phyloP scores from a whole-genome alignment of 768 basidiomycete genomes.

The Tylopilus plumbeoviolaceoides region DNA sequence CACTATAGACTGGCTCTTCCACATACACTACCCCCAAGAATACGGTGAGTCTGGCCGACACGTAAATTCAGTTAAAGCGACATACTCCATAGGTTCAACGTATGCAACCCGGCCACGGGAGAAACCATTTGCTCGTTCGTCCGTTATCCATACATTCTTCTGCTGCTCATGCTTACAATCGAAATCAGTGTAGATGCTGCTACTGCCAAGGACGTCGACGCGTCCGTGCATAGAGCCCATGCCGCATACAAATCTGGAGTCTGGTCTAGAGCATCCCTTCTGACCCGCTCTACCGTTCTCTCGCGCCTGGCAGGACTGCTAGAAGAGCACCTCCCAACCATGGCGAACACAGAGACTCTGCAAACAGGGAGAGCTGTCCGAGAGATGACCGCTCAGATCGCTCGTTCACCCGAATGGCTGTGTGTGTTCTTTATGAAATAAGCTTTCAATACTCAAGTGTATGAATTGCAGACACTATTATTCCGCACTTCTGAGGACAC shows the following conservation, averaged over 20 bases:
- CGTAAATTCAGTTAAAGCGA: background rate
- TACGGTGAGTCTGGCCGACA: slow-evolving; percentile 1
- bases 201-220: slow-evolving; percentile 46
- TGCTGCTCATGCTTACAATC: background rate
- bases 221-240: slow-evolving; percentile 53
- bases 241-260: slow-evolving; percentile 57
- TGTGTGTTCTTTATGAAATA: slow-evolving; percentile 34
- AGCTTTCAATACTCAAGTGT: slow-evolving; percentile 1
- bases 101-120: slow-evolving; percentile 69
- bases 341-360: slow-evolving; percentile 63
- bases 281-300: slow-evolving; percentile 62
- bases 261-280: slow-evolving; percentile 63
- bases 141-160: slow-evolving; percentile 39
- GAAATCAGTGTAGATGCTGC: slow-evolving; percentile 50
- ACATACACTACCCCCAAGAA: background rate
- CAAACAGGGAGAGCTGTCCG: slow-evolving; percentile 81
- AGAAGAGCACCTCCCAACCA: slow-evolving; percentile 50
- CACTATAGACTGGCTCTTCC: slow-evolving; percentile 7
- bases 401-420: slow-evolving; percentile 84
- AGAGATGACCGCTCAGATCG: slow-evolving; percentile 79
- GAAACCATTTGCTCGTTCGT: slow-evolving; percentile 54
- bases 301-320: slow-evolving; percentile 60
- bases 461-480: slow-evolving; percentile 60
- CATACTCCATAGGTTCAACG: slow-evolving; percentile 40
- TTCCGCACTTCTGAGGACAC: slow-evolving; percentile 67